These are phyloP conservation scores for Hapsidospora chrysogenum DNA, from an alignment of 495 filamentous ascomycete species.

Conservation along the genomic window DNA sequence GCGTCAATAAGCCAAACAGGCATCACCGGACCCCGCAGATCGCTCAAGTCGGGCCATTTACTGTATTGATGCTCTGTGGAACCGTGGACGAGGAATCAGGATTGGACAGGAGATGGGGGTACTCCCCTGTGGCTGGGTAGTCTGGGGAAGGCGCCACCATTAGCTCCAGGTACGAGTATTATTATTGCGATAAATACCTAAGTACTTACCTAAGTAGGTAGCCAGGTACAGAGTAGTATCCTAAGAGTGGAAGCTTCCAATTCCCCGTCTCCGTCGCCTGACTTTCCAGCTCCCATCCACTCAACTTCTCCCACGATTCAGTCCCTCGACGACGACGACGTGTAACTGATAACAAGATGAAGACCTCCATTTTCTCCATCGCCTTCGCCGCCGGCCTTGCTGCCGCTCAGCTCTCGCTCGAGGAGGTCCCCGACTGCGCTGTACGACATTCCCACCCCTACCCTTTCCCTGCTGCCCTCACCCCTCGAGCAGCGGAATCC, in stretches of 20 bases:
- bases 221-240: too few species aligned
- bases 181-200: too few species aligned
- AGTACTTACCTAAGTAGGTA: too few species aligned
- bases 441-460: not conserved
- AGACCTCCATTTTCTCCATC: not conserved
- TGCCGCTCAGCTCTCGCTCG: slow-evolving; percentile 1
- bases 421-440: slow-evolving; percentile 1
- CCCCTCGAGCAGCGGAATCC: not conserved
- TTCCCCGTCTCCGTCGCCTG: not conserved
- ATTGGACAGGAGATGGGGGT: too few species aligned
- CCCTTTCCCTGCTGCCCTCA: not conserved
- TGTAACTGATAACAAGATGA: slow-evolving; percentile 1
- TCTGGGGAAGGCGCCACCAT: too few species aligned
- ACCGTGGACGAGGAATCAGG: too few species aligned
- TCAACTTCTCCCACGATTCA: not conserved
- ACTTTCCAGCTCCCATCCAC: not conserved
- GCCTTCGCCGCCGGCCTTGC: slow-evolving; percentile 1
- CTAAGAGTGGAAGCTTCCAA: not conserved
- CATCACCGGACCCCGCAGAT: too few species aligned
- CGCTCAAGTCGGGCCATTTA: too few species aligned
- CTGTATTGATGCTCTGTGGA: too few species aligned
- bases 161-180: too few species aligned
- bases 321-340: not conserved
- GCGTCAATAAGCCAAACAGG: too few species aligned
- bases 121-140: too few species aligned